Evolutionary conservation across 2,329 filamentous ascomycete species (phyloP).

Genomic region (Colletotrichum sp.): DNA sequence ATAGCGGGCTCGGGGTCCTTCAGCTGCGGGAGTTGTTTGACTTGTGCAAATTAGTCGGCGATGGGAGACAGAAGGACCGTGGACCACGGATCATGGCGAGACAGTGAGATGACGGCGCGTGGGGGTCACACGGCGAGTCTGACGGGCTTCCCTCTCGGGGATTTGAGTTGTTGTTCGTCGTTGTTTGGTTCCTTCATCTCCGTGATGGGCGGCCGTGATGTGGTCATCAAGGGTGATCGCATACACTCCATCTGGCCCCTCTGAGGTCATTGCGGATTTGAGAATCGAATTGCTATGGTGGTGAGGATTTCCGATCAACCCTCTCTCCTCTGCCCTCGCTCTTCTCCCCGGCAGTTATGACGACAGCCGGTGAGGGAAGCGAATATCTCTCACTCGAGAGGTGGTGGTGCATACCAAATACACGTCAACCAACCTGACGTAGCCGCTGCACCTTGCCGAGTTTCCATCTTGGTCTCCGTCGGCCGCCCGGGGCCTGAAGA

Average conservation of each 20-base stretch:
- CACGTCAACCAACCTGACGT: background rate
- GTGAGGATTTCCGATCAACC: background rate
- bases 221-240: background rate
- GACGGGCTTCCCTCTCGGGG: background rate
- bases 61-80: background rate
- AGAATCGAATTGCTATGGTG: background rate
- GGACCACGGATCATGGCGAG: background rate
- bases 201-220: background rate
- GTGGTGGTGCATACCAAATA: background rate
- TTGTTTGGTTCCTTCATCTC: background rate
- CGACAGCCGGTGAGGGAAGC: background rate
- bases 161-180: background rate
- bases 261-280: background rate
- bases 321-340: background rate
- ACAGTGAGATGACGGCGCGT: conserved; percentile 3
- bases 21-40: background rate
- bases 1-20: background rate
- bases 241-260: background rate
- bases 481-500: background rate
- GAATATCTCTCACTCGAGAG: background rate
- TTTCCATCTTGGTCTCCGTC: background rate
- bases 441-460: background rate
- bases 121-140: background rate
- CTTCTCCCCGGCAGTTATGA: background rate
- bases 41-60: background rate